Evolutionary conservation across 2,329 filamentous ascomycete genomes (phyloP), one percentile per base, ranked within the genome.

Genomic region (Myriosclerotinia curreyana): DNA sequence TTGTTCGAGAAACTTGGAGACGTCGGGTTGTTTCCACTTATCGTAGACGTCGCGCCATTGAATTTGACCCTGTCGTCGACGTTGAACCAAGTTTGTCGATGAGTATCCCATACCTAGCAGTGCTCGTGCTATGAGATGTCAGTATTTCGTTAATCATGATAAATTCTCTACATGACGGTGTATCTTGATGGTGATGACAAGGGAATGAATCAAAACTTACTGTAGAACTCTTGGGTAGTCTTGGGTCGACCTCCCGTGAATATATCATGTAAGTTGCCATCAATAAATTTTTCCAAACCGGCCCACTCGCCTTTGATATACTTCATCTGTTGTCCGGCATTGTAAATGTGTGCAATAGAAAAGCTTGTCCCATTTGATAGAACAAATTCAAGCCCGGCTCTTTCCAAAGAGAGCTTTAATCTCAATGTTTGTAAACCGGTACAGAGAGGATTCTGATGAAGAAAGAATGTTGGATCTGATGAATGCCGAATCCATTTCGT

Each of bases 381-480:
- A 51, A 51, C 49, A 17, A 51, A 51, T 34, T 34, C 49, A 51
- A 51, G 49, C 20, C 49, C 49, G 34, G 49, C 49, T 51, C 49
- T 3, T 31, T 51, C 49, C 31, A 31, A 51, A 51, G 49, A 51
- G 34, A 51, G 49, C 8, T 51, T 51, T 9, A 51, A 15, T 31
- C 28, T 31, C 25, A 51, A 51, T 3, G 25, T 31, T 31, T 7
- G 49, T 31, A 51, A 9, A 20, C 15, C 25, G 6, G 49, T 51
- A 34, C 15, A 31, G 5, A 51, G 14, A 20, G 49, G 25, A 51
- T 51, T 51, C 11, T 51, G 49, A 5, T 15, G 49, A 34, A 51
- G 49, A 11, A 51, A 51, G 28, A 31, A 51, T 51, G 14, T 6
- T 15, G 25, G 49, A 34, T 51, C 49, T 31, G 25, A 31, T 20